Evolutionary conservation across 2,329 filamentous ascomycete genomes (phyloP).

Genomic region (Cladosporium sp.): DNA sequence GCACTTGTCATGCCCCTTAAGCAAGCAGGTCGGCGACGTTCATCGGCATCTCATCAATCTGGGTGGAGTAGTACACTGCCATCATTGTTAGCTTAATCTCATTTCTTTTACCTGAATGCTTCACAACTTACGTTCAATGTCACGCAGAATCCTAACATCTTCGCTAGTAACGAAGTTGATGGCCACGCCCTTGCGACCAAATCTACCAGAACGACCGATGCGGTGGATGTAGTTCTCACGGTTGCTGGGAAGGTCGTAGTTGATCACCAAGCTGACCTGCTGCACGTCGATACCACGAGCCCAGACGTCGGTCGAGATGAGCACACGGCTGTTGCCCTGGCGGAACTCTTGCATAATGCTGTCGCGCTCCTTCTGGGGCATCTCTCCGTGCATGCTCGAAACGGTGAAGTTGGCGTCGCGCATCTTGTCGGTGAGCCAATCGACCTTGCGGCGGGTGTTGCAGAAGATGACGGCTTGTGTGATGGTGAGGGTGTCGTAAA

Average conservation of each 20-base stretch:
- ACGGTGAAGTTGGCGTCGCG: slow-evolving; percentile 97
- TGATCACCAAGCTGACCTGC: slow-evolving; percentile 99
- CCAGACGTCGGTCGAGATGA: slow-evolving; percentile 96
- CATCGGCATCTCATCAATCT: slow-evolving; percentile 99
- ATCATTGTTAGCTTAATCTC: slow-evolving; percentile 4
- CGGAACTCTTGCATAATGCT: slow-evolving; percentile 99
- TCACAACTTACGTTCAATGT: slow-evolving; percentile 80
- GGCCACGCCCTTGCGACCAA: slow-evolving; percentile 99
- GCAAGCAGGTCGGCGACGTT: slow-evolving; percentile 52
- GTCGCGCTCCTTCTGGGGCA: slow-evolving; percentile 97
- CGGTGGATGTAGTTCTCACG: slow-evolving; percentile 99
- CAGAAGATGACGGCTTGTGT: slow-evolving; percentile 99
- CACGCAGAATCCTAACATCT: slow-evolving; percentile 97
- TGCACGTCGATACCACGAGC: slow-evolving; percentile 99
- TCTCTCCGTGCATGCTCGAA: slow-evolving; percentile 99
- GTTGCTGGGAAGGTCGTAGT: slow-evolving; percentile 98
- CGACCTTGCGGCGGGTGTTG: slow-evolving; percentile 99
- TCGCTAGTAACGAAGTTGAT: slow-evolving; percentile 99
- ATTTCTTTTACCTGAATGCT: background rate
- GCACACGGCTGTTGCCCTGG: slow-evolving; percentile 94
- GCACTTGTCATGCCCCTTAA: slow-evolving; percentile 16
- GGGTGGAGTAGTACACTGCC: slow-evolving; percentile 86
- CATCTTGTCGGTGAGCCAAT: slow-evolving; percentile 99
- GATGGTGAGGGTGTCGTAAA: slow-evolving; percentile 99
- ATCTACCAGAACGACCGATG: slow-evolving; percentile 98